phyloP scores from a whole-genome alignment of 768 basidiomycete genomes.

The Tylopilus plumbeoviolaceoides region DNA sequence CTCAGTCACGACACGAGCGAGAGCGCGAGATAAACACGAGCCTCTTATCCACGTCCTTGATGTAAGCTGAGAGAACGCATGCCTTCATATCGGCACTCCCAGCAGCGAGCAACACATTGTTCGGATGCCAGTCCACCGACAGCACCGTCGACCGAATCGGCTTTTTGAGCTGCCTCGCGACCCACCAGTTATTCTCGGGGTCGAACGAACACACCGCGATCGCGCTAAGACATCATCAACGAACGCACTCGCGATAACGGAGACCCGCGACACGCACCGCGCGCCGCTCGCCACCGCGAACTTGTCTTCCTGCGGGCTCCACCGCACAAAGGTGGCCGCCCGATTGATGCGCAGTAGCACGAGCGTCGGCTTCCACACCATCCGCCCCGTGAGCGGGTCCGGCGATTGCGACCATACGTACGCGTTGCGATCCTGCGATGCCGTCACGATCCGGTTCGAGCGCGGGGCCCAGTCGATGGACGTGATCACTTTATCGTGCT shows the following conservation, averaged over 20 bases:
- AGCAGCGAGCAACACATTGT: slow-evolving; percentile 94
- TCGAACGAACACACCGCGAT: slow-evolving; percentile 98
- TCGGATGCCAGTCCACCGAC: slow-evolving; percentile 96
- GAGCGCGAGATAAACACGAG: slow-evolving; percentile 28
- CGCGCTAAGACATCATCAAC: slow-evolving; percentile 46
- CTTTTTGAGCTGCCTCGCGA: slow-evolving; percentile 94
- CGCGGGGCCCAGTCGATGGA: slow-evolving; percentile 98
- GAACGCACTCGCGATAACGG: neutral
- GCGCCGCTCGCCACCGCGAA: slow-evolving; percentile 98
- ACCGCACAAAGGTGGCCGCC: slow-evolving; percentile 90
- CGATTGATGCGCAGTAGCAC: slow-evolving; percentile 93
- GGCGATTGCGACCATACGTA: slow-evolving; percentile 93
- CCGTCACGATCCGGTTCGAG: slow-evolving; percentile 96
- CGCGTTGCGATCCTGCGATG: slow-evolving; percentile 98
- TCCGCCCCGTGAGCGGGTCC: slow-evolving; percentile 66
- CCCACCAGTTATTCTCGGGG: slow-evolving; percentile 99
- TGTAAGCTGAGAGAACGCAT: slow-evolving; percentile 94
- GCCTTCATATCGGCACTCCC: slow-evolving; percentile 99
- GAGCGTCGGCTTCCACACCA: slow-evolving; percentile 93
- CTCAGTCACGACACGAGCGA: slow-evolving; percentile 2
- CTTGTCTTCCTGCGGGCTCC: slow-evolving; percentile 98
- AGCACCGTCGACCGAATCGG: slow-evolving; percentile 94
- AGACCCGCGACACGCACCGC: slow-evolving; percentile 43
- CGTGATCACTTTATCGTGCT: slow-evolving; percentile 98
- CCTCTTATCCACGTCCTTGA: slow-evolving; percentile 97